A percentile compares a stretch with the other conserved stretches of the same genome.
Conservation (phyloP, 2,329 filamentous ascomycete species). For the Hortaea werneckii region DNA sequence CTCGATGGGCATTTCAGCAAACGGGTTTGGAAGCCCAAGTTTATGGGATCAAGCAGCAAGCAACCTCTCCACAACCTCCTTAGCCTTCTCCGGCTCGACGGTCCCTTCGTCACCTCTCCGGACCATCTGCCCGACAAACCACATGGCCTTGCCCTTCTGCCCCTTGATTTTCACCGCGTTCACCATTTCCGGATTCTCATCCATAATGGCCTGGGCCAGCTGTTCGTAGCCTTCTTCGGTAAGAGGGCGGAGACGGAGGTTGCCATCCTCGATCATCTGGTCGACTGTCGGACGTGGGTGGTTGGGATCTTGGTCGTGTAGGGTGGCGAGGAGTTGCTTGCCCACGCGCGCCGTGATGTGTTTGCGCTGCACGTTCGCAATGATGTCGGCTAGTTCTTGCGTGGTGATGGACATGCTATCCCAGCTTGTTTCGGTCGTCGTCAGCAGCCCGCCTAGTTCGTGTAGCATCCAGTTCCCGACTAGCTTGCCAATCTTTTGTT, state of each 20-base stretch:
- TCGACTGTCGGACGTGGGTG: slow-evolving; percentile 31
- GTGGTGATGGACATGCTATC: slow-evolving; percentile 29
- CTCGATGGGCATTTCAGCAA: no score
- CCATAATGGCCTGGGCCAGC: slow-evolving; percentile 45
- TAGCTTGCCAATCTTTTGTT: slow-evolving; percentile 34
- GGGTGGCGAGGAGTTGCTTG: slow-evolving; percentile 47
- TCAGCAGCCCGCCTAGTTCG: slow-evolving; percentile 41
- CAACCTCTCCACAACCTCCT: slow-evolving; percentile 39
- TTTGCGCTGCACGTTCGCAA: slow-evolving; percentile 31
- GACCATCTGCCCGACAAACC: slow-evolving; percentile 61
- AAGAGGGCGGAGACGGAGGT: slow-evolving; percentile 45
- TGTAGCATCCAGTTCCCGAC: slow-evolving; percentile 52
- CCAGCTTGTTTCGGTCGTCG: slow-evolving; percentile 30
- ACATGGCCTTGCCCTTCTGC: slow-evolving; percentile 56
- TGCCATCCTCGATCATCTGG: slow-evolving; percentile 47
- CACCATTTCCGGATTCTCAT: slow-evolving; percentile 47
- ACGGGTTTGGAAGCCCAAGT: no score
- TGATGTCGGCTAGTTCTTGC: slow-evolving; percentile 33
- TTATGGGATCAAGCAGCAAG: neutral
- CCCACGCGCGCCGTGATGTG: slow-evolving; percentile 46
- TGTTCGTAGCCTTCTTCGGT: slow-evolving; percentile 45
- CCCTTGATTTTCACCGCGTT: slow-evolving; percentile 49
- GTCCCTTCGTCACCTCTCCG: slow-evolving; percentile 48
- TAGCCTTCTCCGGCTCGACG: slow-evolving; percentile 51
- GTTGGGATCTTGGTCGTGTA: slow-evolving; percentile 35